phyloP scores from a whole-genome alignment of 2,329 filamentous ascomycete species.

The Neocatenulostroma microsporum region DNA sequence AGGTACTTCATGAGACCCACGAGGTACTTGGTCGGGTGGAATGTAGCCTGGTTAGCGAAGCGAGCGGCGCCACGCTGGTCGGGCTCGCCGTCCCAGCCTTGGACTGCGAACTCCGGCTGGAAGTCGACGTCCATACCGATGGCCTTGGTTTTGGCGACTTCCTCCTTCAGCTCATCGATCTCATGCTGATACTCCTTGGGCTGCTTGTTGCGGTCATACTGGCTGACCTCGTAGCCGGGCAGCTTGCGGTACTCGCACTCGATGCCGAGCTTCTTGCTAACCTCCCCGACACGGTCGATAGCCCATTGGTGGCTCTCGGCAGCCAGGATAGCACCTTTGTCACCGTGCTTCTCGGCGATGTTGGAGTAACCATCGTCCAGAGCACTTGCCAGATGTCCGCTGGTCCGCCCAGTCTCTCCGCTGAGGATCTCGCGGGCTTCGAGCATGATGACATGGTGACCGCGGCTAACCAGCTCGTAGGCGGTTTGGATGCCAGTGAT shows the following conservation, averaged over 20 bases:
- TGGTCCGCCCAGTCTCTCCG: constrained; percentile 49
- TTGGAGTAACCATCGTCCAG: constrained; percentile 48
- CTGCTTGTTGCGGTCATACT: constrained; percentile 36
- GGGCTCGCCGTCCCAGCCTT: constrained; percentile 45
- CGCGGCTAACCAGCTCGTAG: constrained; percentile 47
- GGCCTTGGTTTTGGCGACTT: constrained; percentile 38
- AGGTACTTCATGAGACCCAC: constrained; percentile 47
- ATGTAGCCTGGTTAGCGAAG: constrained; percentile 44
- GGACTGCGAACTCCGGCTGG: constrained; percentile 39
- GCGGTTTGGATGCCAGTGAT: constrained; percentile 47
- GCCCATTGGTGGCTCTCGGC: constrained; percentile 53
- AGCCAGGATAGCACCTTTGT: constrained; percentile 41
- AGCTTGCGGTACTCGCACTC: constrained; percentile 51
- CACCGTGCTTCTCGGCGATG: constrained; percentile 47
- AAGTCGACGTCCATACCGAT: constrained; percentile 40
- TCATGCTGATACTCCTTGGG: constrained; percentile 39
- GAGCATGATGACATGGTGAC: constrained; percentile 44
- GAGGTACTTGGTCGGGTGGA: constrained; percentile 53
- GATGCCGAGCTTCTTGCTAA: constrained; percentile 43
- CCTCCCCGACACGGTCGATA: constrained; percentile 44
- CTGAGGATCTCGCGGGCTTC: constrained; percentile 49
- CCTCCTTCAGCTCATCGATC: constrained; percentile 38
- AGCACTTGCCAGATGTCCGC: constrained; percentile 48
- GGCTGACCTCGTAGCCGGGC: constrained; percentile 45
- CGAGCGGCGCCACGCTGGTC: constrained; percentile 48